Base-by-base conservation (phyloP, 495 filamentous ascomycete genomes). In the Penicillium daleae region DNA sequence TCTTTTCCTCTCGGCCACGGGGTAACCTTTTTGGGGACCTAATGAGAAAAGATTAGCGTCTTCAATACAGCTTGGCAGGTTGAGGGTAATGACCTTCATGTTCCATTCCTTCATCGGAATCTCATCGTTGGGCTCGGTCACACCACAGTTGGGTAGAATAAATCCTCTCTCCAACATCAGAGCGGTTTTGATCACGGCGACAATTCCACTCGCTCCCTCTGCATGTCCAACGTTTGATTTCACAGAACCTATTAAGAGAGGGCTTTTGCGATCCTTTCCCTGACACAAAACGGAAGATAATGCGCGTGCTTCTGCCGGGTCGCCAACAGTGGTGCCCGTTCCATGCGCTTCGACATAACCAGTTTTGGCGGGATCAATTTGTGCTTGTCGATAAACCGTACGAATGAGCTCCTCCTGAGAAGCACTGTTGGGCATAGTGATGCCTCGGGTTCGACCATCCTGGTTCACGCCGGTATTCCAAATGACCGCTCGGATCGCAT, bases 111-210 rank as follows among this genome's bases (percentile, higher is more conserved):
- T 37, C 42, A 62, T 66, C 4, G 60, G 56, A 22, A 70, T 72
- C 31, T 66, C 62, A 0, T 69, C 64, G 40, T 71, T 75, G 0
- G 67, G 67, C 27, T 52, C 63, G 0, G 31, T 59, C 26, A 75
- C 71, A 8, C 69, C 61, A 52, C 70, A 68, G 52, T 87, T 90
- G 0, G 87, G 85, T 0, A 82, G 81, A 12, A 88, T 76, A 0
- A 67, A 61, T 6, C 61, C 66, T 57, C 85, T 73, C 55, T 83
- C 79, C 49, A 91, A 71, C n/a, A 82, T 75, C 32, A 85, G 62
- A 0, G 82, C 74, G 0, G 80, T 77, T 69, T 89, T 89, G 10
- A 91, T 73, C 0, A 89, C 31, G 2, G 81, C 81, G 1, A 85
- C 84, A 33, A 89, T 54, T 7, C 83, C 87, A 2, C 81, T 80